These are phyloP conservation scores for Epithemia pelagica DNA, from an alignment of 108 stramenopile genomes.

Conservation along the genomic window DNA sequence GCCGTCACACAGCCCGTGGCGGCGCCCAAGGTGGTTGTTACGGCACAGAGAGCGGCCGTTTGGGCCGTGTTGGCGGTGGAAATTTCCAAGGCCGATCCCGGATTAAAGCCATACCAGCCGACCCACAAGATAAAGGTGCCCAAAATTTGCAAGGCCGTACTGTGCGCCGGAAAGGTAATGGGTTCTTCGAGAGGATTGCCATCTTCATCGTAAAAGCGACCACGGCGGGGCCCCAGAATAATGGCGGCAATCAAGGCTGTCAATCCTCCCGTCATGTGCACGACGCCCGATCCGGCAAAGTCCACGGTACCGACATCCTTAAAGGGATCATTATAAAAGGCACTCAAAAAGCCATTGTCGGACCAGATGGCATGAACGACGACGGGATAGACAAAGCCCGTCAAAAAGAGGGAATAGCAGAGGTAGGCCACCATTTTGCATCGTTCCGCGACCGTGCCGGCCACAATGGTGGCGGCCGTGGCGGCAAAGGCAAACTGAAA, in stretches of 20 bases:
- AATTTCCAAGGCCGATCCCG: constrained; percentile 74
- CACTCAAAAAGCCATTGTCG: constrained; percentile 54
- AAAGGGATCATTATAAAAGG: constrained; percentile 40
- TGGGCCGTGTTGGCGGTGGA: constrained; percentile 38
- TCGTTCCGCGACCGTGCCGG: constrained; percentile 74
- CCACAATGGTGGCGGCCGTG: constrained; percentile 77
- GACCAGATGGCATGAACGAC: constrained; percentile 82
- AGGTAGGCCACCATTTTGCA: constrained; percentile 73
- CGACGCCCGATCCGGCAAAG: constrained; percentile 92
- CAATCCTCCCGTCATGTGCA: constrained; percentile 89
- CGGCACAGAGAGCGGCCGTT: constrained; percentile 64
- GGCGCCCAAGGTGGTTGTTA: constrained; percentile 88
- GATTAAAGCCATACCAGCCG: constrained; percentile 89
- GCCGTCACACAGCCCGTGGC: constrained; percentile 69
- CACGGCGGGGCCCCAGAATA: constrained; percentile 78
- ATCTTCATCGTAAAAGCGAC: constrained; percentile 80
- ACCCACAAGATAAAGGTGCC: constrained; percentile 76
- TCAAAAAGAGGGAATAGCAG: constrained; percentile 74
- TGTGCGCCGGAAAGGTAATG: constrained; percentile 51
- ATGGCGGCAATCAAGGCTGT: constrained; percentile 81
- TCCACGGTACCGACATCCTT: constrained; percentile 76
- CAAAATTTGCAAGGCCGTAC: constrained; percentile 45
- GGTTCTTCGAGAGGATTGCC: constrained; percentile 67
- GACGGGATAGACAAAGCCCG: constrained; percentile 85
- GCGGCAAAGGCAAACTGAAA: constrained; percentile 86